phyloP scores from a whole-genome alignment of 345 rosid species.

The Durio zibethinus region DNA sequence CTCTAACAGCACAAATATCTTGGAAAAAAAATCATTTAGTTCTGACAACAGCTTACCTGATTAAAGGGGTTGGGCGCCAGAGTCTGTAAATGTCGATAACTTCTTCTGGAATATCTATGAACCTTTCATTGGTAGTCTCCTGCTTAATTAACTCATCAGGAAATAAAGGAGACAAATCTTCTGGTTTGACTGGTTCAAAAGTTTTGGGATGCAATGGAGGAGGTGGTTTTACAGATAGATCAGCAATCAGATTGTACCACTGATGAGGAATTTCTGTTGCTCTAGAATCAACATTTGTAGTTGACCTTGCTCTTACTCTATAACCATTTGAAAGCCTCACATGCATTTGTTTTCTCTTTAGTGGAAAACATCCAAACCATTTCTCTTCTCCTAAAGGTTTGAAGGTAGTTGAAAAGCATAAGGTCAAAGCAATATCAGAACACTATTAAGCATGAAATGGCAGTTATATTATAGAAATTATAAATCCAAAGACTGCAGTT shows the following conservation, averaged over 20 bases:
- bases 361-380: constrained; percentile 23
- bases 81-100: constrained; percentile 75
- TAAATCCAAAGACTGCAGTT: not conserved
- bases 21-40: not conserved
- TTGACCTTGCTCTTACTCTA: constrained; percentile 44
- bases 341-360: constrained; percentile 26
- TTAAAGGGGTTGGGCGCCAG: constrained; percentile 95
- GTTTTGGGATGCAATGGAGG: constrained; percentile 80
- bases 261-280: constrained; percentile 49
- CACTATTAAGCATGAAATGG: not conserved
- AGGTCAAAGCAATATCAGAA: constrained; percentile 1
- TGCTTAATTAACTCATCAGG: constrained; percentile 82
- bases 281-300: constrained; percentile 23
- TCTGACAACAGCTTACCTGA: constrained; percentile 47
- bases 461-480: not conserved
- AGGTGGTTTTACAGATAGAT: constrained; percentile 79
- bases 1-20: not conserved
- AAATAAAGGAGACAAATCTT: constrained; percentile 77
- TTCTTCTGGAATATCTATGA: constrained; percentile 80
- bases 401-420: not conserved
- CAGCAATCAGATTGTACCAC: constrained; percentile 81
- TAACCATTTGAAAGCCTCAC: constrained; percentile 34
- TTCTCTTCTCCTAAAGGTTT: constrained; percentile 23
- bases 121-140: constrained; percentile 65
- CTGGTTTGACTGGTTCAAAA: constrained; percentile 59